A percentile compares a stretch with the other conserved stretches of the same genome.
phyloP scores from a whole-genome alignment of 176 grass and related monocot species.

The Secale cereale region DNA sequence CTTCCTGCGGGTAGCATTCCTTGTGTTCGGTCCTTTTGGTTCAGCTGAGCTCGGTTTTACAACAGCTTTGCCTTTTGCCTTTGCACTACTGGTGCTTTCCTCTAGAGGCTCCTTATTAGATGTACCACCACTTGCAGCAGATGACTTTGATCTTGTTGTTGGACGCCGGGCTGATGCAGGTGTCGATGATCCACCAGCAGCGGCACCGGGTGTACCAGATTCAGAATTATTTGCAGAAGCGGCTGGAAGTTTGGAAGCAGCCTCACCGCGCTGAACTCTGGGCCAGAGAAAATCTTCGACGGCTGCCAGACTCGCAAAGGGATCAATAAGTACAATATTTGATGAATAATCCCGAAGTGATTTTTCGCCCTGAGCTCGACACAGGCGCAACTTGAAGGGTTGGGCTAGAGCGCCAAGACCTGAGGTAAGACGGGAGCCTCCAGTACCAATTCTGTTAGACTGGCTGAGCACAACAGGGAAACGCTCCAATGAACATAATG shows the following conservation, averaged over 20 bases:
- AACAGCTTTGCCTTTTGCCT: constrained; percentile 85
- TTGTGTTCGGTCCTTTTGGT: constrained; percentile 62
- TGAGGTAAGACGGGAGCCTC: constrained; percentile 54
- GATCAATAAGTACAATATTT: constrained; percentile 89
- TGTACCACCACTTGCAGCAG: constrained; percentile 40
- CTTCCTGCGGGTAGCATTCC: constrained; percentile 63
- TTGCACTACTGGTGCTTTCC: constrained; percentile 48
- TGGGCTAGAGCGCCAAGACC: constrained; percentile 70
- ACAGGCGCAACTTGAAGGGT: constrained; percentile 78
- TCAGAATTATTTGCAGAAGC: constrained; percentile 63
- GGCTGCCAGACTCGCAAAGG: constrained; percentile 65
- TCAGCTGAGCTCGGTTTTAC: constrained; percentile 59
- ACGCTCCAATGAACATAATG: constrained; percentile 77
- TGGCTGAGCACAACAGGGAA: constrained; percentile 93
- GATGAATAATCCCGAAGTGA: constrained; percentile 84
- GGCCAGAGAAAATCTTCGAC: constrained; percentile 97
- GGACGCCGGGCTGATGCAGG: constrained; percentile 45
- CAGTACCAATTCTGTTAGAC: constrained; percentile 61
- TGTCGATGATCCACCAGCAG: constrained; percentile 36
- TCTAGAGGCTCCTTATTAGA: constrained; percentile 54
- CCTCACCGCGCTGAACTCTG: constrained; percentile 69
- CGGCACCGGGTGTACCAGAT: constrained; percentile 38
- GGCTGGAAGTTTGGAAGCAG: constrained; percentile 41
- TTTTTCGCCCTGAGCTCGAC: constrained; percentile 82
- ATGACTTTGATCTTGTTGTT: constrained; percentile 80